phyloP scores from a whole-genome alignment of 2,329 filamentous ascomycete species.

The Aspergillus sp. region DNA sequence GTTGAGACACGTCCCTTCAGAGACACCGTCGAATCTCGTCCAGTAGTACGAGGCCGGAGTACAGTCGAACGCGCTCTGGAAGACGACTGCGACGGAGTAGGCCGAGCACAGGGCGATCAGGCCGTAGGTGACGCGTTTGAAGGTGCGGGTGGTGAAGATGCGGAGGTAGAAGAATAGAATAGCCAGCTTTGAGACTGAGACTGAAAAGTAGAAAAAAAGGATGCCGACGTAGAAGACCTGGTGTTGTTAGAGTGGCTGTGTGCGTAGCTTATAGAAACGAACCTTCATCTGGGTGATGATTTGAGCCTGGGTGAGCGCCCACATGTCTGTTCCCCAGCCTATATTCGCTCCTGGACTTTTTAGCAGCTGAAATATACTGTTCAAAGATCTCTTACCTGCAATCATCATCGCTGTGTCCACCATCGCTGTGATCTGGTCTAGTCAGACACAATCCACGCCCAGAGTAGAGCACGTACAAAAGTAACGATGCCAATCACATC shows the following conservation, averaged over 20 bases:
- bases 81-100: not conserved
- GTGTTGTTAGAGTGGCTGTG: not conserved
- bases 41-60: slow-evolving; percentile 4
- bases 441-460: not conserved
- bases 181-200: slow-evolving; percentile 4
- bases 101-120: not conserved
- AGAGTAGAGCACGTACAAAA: not conserved
- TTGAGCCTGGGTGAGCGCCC: not conserved
- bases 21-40: slow-evolving; percentile 1
- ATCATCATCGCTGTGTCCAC: slow-evolving; percentile 1
- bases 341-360: not conserved
- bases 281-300: slow-evolving; percentile 5
- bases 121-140: slow-evolving; percentile 1
- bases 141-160: slow-evolving; percentile 4
- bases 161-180: slow-evolving; percentile 12
- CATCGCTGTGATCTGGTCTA: not conserved
- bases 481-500: not conserved
- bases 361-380: not conserved
- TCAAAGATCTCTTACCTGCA: not conserved
- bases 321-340: slow-evolving; percentile 11
- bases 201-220: slow-evolving; percentile 5
- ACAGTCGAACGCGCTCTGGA: slow-evolving; percentile 3
- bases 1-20: not conserved
- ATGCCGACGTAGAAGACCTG: slow-evolving; percentile 9
- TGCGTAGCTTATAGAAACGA: not conserved